These are phyloP conservation scores for Oryza glumipatula DNA, from an alignment of 176 grass and related monocot genomes.

Conservation along the genomic window DNA sequence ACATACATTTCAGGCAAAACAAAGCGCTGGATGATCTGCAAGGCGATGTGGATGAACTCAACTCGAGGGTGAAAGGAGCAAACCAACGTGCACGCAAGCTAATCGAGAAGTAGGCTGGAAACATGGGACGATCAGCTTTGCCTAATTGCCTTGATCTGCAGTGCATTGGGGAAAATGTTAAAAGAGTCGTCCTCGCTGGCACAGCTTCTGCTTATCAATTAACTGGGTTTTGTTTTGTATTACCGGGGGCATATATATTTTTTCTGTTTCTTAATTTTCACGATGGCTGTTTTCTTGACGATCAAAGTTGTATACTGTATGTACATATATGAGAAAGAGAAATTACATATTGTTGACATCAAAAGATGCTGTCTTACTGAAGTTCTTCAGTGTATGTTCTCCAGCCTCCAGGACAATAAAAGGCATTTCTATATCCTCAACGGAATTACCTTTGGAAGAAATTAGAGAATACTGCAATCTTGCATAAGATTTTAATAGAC, in stretches of 20 bases:
- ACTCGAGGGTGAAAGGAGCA: slow-evolving; percentile 61
- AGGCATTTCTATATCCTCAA: not conserved
- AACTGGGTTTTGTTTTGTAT: not conserved
- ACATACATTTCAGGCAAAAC: slow-evolving; percentile 61
- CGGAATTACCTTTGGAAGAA: too few relatives aligned
- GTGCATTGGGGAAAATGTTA: not conserved
- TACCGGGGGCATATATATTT: not conserved
- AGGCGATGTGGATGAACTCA: slow-evolving; percentile 73
- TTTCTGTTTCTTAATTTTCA: not conserved
- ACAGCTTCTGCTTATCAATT: slow-evolving; percentile 7
- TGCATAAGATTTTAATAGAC: too few relatives aligned
- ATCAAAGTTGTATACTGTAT: slow-evolving; percentile 6
- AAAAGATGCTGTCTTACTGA: not conserved
- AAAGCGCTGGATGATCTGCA: slow-evolving; percentile 55
- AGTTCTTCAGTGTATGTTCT: too few relatives aligned
- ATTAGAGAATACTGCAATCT: too few relatives aligned
- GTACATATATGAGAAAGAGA: not conserved
- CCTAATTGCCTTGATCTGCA: not conserved
- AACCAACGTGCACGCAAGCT: slow-evolving; percentile 62
- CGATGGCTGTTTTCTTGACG: not conserved
- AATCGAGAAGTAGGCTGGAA: slow-evolving; percentile 40
- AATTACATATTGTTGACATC: not conserved
- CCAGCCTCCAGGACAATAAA: too few relatives aligned
- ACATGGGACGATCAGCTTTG: not conserved
- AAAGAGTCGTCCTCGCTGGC: not conserved